Evolutionary conservation across 1,139 yeast genomes (phyloP).

Genomic region (Candida anutae): DNA sequence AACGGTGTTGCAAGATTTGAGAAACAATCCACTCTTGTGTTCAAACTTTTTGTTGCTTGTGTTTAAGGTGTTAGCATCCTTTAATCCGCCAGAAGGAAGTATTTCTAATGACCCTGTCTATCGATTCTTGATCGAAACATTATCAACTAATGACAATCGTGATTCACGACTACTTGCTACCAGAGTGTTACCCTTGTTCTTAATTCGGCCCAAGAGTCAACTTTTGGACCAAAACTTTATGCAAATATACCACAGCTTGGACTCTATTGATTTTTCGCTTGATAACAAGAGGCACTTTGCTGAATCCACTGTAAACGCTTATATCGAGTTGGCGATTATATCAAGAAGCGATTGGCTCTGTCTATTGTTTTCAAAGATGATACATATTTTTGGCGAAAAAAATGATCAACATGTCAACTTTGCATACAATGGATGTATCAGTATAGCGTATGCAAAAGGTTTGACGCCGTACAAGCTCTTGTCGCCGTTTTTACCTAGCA

Average conservation of each 20-base stretch:
- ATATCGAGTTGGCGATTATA: slow-evolving; percentile 53
- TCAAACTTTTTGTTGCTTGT: slow-evolving; percentile 40
- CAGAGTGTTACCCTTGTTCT: slow-evolving; percentile 38
- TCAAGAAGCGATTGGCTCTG: slow-evolving; percentile 59
- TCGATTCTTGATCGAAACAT: slow-evolving; percentile 14
- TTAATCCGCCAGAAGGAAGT: slow-evolving; percentile 7
- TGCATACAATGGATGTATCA: slow-evolving; percentile 50
- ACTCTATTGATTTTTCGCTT: slow-evolving; percentile 26
- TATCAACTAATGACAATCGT: slow-evolving; percentile 29
- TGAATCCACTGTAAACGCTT: slow-evolving; percentile 55
- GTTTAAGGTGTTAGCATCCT: slow-evolving; percentile 42
- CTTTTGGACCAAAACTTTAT: slow-evolving; percentile 29
- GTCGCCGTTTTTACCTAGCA: slow-evolving; percentile 70
- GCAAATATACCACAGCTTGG: slow-evolving; percentile 24
- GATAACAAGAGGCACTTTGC: slow-evolving; percentile 33
- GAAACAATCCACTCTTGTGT: slow-evolving; percentile 19
- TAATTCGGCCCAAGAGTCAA: slow-evolving; percentile 28
- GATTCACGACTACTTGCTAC: slow-evolving; percentile 46
- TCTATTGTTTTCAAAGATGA: slow-evolving; percentile 48
- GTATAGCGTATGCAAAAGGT: slow-evolving; percentile 36
- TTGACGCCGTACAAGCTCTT: slow-evolving; percentile 63
- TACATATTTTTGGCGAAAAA: slow-evolving; percentile 51
- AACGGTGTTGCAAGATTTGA: slow-evolving; percentile 4
- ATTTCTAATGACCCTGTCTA: slow-evolving; percentile 15
- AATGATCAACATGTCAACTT: slow-evolving; percentile 58